phyloP scores from a whole-genome alignment of 192 early-diverging fungal species.

The Paraglomus brasilianum region DNA sequence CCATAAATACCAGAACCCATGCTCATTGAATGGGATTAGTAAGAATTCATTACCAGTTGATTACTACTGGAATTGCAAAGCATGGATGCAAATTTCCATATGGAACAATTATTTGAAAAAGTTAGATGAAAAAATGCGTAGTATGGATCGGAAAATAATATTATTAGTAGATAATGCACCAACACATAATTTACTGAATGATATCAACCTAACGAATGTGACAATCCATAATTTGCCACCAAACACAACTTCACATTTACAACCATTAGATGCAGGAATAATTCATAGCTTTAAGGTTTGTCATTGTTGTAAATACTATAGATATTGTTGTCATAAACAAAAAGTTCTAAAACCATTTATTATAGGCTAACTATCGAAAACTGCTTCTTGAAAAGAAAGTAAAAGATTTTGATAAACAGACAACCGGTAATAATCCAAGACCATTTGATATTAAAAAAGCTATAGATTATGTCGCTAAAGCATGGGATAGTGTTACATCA shows the following conservation, averaged over 20 bases:
- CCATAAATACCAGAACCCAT: not conserved
- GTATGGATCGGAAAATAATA: not conserved
- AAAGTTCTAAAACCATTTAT: no score
- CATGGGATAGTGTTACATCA: conserved; percentile 6
- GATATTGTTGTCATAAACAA: no score
- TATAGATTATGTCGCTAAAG: conserved; percentile 5
- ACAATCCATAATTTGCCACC: not conserved
- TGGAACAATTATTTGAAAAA: not conserved
- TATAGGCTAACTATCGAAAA: no score
- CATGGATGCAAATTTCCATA: not conserved
- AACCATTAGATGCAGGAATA: conserved; percentile 1
- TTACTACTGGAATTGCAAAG: not conserved
- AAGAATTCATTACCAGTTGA: not conserved
- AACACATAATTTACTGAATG: not conserved
- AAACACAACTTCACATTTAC: not conserved
- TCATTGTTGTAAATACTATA: not conserved
- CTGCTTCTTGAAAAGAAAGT: no score
- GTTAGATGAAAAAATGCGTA: not conserved
- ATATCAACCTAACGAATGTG: not conserved
- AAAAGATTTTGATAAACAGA: no score
- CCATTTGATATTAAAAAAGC: not conserved
- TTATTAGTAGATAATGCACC: not conserved
- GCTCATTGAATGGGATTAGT: not conserved
- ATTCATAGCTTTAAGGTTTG: not conserved
- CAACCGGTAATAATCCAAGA: no score